phyloP scores from a whole-genome alignment of 768 basidiomycete genomes.

The Daedalea quercina region DNA sequence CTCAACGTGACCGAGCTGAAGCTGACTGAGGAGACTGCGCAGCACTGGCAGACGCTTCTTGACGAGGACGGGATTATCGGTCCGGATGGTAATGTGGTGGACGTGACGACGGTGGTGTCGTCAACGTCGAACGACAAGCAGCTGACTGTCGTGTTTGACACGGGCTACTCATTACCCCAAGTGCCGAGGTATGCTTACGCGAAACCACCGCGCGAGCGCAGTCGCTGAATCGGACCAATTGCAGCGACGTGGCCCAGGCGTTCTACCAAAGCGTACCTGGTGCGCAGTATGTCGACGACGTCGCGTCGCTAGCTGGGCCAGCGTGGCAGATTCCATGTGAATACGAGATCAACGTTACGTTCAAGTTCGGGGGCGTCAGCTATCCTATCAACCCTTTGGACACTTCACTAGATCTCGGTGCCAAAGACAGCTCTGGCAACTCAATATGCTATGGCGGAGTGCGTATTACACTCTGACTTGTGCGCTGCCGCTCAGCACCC shows the following conservation, averaged over 20 bases:
- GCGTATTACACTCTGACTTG: conserved; percentile 19
- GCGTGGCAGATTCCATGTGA: conserved; percentile 62
- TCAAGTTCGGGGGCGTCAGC: conserved; percentile 48
- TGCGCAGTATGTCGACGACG: conserved; percentile 37
- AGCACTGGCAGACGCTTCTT: conserved; percentile 62
- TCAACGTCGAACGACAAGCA: conserved; percentile 36
- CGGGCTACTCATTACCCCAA: conserved; percentile 64
- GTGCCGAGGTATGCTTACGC: conserved; percentile 40
- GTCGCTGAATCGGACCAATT: conserved; percentile 8
- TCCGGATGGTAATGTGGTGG: conserved; percentile 47
- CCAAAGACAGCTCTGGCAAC: conserved; percentile 18
- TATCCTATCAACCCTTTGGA: conserved; percentile 68
- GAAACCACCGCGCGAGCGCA: background rate
- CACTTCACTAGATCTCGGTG: conserved; percentile 27
- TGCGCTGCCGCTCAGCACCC: background rate
- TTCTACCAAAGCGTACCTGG: conserved; percentile 53
- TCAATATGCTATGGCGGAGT: conserved; percentile 39
- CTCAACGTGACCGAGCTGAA: conserved; percentile 39
- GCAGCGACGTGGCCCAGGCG: conserved; percentile 45
- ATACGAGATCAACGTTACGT: conserved; percentile 56
- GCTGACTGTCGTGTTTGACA: conserved; percentile 58
- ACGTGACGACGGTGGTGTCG: conserved; percentile 37
- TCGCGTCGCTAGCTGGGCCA: conserved; percentile 30
- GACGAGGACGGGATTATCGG: conserved; percentile 59
- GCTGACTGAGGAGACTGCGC: conserved; percentile 29